Evolutionary conservation across 2,329 filamentous ascomycete genomes (phyloP).

Genomic region (Diaporthe sp.): DNA sequence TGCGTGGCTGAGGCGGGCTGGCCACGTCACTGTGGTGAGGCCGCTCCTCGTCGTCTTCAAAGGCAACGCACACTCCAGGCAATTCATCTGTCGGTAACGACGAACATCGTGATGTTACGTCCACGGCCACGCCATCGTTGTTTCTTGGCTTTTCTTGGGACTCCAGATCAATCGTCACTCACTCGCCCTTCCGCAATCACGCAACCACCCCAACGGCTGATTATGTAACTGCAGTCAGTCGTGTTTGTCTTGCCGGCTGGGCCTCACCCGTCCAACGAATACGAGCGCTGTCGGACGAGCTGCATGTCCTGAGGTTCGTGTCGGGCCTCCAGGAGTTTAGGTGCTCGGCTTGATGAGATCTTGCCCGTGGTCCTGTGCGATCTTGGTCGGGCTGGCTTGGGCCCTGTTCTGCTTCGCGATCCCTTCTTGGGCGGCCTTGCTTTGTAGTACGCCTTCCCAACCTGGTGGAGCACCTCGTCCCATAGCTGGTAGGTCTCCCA

Average conservation of each 20-base stretch:
- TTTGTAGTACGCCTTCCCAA: constrained; percentile 55
- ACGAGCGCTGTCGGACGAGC: constrained; percentile 26
- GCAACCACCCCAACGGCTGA: not conserved
- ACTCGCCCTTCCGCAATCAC: not conserved
- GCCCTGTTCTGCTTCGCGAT: constrained; percentile 9
- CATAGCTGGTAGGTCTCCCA: constrained; percentile 53
- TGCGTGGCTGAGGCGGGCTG: constrained; percentile 2
- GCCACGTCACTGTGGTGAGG: constrained; percentile 22
- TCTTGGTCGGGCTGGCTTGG: constrained; percentile 19
- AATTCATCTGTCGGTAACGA: constrained; percentile 2
- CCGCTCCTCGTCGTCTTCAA: not conserved
- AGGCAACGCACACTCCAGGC: not conserved
- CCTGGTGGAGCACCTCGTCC: constrained; percentile 54
- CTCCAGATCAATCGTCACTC: not conserved
- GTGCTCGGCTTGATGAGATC: not conserved
- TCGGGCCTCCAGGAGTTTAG: not conserved
- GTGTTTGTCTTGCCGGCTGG: not conserved
- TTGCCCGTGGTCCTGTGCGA: constrained; percentile 3
- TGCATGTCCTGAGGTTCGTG: constrained; percentile 26
- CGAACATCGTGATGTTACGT: not conserved
- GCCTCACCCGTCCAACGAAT: not conserved
- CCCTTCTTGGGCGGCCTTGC: constrained; percentile 14
- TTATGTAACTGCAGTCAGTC: not conserved
- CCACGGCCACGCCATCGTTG: not conserved
- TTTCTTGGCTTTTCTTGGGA: constrained; percentile 7